Conservation (phyloP, 1,284 basidiomycete species). For the Somion occarium region DNA sequence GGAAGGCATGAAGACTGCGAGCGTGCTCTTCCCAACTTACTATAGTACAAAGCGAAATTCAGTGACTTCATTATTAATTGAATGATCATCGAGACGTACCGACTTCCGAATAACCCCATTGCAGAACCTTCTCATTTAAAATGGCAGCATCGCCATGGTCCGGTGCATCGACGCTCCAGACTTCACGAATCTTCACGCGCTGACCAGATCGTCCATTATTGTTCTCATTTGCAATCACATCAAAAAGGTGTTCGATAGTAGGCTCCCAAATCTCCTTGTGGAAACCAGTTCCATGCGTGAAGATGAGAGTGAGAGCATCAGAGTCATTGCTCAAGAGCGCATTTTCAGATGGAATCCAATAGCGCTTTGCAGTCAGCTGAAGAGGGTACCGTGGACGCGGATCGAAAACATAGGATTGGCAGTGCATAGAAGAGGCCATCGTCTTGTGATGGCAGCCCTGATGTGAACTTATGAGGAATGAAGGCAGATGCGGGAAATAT, state of each 20-base stretch:
- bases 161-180: conserved; percentile 49
- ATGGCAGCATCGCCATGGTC: conserved; percentile 51
- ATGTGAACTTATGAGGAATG: no score
- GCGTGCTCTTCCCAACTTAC: conserved; percentile 35
- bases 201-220: conserved; percentile 1
- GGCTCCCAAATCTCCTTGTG: conserved; percentile 58
- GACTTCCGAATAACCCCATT: conserved; percentile 35
- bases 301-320: conserved; percentile 42
- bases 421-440: no score
- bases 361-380: conserved; percentile 43
- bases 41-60: conserved; percentile 9
- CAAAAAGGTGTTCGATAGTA: conserved; percentile 42
- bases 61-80: neutral
- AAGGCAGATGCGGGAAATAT: no score
- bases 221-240: conserved; percentile 16
- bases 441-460: no score
- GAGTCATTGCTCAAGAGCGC: conserved; percentile 31
- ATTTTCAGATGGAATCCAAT: conserved; percentile 35
- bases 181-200: conserved; percentile 37
- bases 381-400: conserved; percentile 46
- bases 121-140: conserved; percentile 40
- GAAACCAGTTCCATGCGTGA: conserved; percentile 48
- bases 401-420: conserved; percentile 41
- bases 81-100: conserved; percentile 29
- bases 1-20: conserved; percentile 28